phyloP scores from a whole-genome alignment of 2,329 filamentous ascomycete genomes.

The Aureobasidium lini region DNA sequence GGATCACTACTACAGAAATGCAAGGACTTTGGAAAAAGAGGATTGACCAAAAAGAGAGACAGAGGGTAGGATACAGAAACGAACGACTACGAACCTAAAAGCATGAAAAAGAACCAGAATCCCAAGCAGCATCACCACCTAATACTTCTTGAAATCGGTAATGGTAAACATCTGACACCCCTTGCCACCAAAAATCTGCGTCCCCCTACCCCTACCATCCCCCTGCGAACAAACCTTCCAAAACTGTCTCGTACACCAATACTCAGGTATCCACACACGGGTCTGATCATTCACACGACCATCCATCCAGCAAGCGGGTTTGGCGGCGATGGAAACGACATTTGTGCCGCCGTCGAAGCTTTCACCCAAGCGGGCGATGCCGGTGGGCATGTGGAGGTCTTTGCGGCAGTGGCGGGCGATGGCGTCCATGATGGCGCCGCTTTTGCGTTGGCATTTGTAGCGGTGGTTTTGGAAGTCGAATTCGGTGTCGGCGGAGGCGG shows the following conservation, averaged over 20 bases:
- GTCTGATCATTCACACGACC: constrained; percentile 12
- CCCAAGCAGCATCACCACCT: not conserved
- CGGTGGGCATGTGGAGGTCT: constrained; percentile 13
- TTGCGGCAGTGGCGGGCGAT: constrained; percentile 15
- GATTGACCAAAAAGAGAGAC: constrained; percentile 15
- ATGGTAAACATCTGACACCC: constrained; percentile 16
- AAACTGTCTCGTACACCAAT: constrained; percentile 19
- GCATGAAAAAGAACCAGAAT: no score
- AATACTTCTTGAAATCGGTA: not conserved
- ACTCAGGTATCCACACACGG: constrained; percentile 18
- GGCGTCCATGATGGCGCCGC: constrained; percentile 6
- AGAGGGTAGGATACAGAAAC: not conserved
- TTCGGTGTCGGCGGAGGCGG: not conserved
- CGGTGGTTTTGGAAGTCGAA: not conserved
- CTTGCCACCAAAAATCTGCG: constrained; percentile 10
- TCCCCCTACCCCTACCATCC: constrained; percentile 2
- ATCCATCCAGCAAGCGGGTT: not conserved
- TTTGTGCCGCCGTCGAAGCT: not conserved
- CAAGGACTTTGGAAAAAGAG: constrained; percentile 31
- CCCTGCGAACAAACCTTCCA: constrained; percentile 17
- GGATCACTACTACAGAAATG: not conserved
- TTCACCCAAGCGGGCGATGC: not conserved
- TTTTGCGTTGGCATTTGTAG: not conserved
- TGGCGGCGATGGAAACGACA: not conserved
- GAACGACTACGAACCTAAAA: no score